A percentile compares a stretch with the other conserved stretches of the same genome.
Conservation (phyloP, 2,329 filamentous ascomycete genomes). For the Fusarium newnesense region DNA sequence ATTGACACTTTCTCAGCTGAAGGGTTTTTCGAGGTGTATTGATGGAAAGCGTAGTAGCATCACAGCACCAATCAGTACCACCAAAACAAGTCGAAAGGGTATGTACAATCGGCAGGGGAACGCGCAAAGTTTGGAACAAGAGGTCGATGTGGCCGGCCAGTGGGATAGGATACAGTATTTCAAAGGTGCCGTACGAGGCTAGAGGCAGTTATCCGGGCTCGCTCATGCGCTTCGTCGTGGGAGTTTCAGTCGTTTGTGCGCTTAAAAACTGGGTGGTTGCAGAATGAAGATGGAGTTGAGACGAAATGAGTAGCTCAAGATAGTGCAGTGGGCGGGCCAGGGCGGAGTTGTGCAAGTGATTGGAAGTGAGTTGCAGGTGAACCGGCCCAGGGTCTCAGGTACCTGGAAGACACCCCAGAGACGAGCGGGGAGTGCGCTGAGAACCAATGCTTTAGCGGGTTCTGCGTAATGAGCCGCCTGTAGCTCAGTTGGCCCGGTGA, state of each 20-base stretch:
- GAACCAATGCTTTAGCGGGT: constrained; percentile 33
- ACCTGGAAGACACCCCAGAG: constrained; percentile 28
- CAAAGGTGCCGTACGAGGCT: constrained; percentile 31
- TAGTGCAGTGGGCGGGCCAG: constrained; percentile 34
- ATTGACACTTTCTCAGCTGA: not conserved
- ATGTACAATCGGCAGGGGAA: constrained; percentile 6
- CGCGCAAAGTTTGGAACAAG: constrained; percentile 13
- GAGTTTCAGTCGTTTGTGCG: constrained; percentile 40
- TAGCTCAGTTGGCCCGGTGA: constrained; percentile 27
- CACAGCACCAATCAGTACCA: constrained; percentile 17
- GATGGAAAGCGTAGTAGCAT: constrained; percentile 24
- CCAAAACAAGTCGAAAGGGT: constrained; percentile 20
- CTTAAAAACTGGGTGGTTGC: constrained; percentile 42
- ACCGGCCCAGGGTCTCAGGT: constrained; percentile 30
- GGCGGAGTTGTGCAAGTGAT: constrained; percentile 34
- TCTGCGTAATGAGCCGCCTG: constrained; percentile 20
- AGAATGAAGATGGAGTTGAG: constrained; percentile 44
- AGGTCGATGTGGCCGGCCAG: not conserved
- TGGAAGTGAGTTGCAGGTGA: constrained; percentile 24
- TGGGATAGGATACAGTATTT: constrained; percentile 5
- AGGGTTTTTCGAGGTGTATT: not conserved
- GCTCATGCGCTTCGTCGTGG: constrained; percentile 39
- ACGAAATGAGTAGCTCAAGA: constrained; percentile 45
- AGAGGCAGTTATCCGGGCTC: constrained; percentile 20
- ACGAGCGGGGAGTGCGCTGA: constrained; percentile 31